Evolutionary conservation across 495 filamentous ascomycete genomes (phyloP).

Genomic region (Lasiosphaeriaceae sp.): DNA sequence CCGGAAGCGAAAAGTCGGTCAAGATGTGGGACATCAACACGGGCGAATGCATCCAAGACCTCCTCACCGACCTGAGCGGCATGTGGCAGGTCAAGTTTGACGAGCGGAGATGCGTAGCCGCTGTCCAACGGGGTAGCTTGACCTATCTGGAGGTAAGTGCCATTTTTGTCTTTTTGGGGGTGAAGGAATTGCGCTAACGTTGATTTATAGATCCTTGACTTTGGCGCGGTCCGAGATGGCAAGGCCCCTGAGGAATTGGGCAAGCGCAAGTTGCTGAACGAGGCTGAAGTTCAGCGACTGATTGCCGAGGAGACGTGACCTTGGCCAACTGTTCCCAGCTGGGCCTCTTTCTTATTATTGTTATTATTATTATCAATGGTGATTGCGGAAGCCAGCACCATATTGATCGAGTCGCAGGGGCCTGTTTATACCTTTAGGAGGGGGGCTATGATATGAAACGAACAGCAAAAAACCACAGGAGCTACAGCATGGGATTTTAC

Average conservation of each 20-base stretch:
- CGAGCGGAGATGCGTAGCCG: conserved; percentile 89
- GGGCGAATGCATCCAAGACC: conserved; percentile 88
- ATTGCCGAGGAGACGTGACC: conserved; percentile 41
- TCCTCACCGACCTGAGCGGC: conserved; percentile 90
- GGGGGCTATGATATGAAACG: conserved; percentile 6
- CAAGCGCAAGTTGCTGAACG: conserved; percentile 74
- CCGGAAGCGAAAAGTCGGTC: conserved; percentile 87
- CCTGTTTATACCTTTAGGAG: not conserved
- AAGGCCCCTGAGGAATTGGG: conserved; percentile 71
- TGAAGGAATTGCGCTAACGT: not conserved
- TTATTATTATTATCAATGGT: not conserved
- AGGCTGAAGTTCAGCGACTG: conserved; percentile 46
- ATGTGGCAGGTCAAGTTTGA: conserved; percentile 99
- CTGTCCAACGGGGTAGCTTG: conserved; percentile 85
- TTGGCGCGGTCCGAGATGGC: conserved; percentile 83
- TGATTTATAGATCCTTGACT: conserved; percentile 69
- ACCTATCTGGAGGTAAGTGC: conserved; percentile 91
- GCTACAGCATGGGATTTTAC: not conserved
- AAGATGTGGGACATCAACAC: conserved; percentile 98
- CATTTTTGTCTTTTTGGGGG: conserved; percentile 1
- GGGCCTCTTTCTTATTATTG: not conserved
- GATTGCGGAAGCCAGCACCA: not conserved
- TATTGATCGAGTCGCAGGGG: not conserved
- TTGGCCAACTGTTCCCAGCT: not conserved
- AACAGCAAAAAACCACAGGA: not conserved